These are phyloP conservation scores for Coemansia sp. DNA, from an alignment of 192 early-diverging fungal species.

Conservation along the genomic window DNA sequence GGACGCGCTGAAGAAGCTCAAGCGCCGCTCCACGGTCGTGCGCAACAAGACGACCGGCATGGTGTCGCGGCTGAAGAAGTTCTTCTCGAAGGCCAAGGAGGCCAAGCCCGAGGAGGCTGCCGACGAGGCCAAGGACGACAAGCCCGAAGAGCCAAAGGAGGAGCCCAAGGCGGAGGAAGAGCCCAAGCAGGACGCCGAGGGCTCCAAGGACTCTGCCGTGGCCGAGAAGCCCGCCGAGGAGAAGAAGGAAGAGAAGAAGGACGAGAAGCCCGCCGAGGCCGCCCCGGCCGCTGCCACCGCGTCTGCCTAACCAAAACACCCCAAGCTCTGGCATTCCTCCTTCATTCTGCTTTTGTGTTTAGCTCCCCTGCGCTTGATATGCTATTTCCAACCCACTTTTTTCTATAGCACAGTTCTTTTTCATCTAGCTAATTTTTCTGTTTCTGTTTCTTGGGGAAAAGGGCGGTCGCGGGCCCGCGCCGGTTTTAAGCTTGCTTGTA, in stretches of 20 bases:
- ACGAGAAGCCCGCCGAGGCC: slow-evolving; percentile 14
- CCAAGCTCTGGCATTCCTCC: slow-evolving; percentile 13
- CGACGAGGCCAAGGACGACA: slow-evolving; percentile 35
- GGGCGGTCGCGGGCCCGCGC: no score
- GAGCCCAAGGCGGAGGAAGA: slow-evolving; percentile 15
- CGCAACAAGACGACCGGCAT: slow-evolving; percentile 43
- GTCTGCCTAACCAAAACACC: slow-evolving; percentile 45
- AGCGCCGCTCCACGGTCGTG: slow-evolving; percentile 48
- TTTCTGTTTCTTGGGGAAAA: no score
- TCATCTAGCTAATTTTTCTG: no score
- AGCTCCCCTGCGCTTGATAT: neutral
- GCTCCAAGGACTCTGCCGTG: slow-evolving; percentile 2
- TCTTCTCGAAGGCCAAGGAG: slow-evolving; percentile 40
- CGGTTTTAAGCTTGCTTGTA: no score
- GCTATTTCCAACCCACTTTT: neutral
- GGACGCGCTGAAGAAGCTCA: slow-evolving; percentile 36
- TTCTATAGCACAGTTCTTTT: no score
- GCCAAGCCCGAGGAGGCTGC: slow-evolving; percentile 11
- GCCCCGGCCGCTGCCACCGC: slow-evolving; percentile 30
- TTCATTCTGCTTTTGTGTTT: neutral
- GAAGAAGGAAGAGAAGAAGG: neutral
- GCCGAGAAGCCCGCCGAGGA: slow-evolving; percentile 15
- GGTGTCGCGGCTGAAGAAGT: slow-evolving; percentile 41
- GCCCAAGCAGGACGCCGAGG: slow-evolving; percentile 6
- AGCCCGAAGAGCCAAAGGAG: slow-evolving; percentile 22